Evolutionary conservation across 306 rosid genomes (phyloP), one percentile per base, ranked within the genome.

Genomic region (Dryas octopetala): DNA sequence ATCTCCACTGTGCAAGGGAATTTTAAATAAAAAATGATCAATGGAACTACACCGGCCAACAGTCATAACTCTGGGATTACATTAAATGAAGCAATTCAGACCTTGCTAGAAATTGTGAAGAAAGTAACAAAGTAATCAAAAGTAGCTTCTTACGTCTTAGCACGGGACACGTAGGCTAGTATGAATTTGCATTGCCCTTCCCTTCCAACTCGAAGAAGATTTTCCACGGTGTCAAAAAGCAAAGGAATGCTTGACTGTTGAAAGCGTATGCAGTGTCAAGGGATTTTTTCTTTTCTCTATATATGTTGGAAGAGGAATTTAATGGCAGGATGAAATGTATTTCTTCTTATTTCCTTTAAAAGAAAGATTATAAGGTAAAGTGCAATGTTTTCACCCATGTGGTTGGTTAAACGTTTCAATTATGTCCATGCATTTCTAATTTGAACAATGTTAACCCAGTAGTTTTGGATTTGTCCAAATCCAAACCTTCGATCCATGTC

Each of bases 131-230:
- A 17, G 71, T 68, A 73, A 49, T 51, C 59, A 43, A 1, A 13
- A 55, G 40, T 69, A 45, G 54, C 48, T 76, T 65, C 97, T 62
- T 84, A 91, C 96, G 7, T 80, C 83, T 88, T 91, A 26, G 92
- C 85, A 75, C 98, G 86, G 76, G 98, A 94, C 62, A 94, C 91
- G 62, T 94, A 94, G 66, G 93, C 97, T 38, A 94, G 94, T 68
- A 91, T 89, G 90, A 94, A 94, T 80, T 88, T 94, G 89, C 96
- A 89, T 62, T 78, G 67, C 48, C 86, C 85, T 67, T 86, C 81
- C 60, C 76, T 88, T 76, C 92, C 79, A 51, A 66, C 88, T 81
- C 10, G 85, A 80, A 94, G 90, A 38, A 94, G 89, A 83, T 74
- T 85, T 72, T 85, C 85, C 60, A 90, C 96, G 13, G 89, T 91